These are phyloP conservation scores for Mycena chlorophos DNA, from an alignment of 768 basidiomycete genomes.

Conservation along the genomic window DNA sequence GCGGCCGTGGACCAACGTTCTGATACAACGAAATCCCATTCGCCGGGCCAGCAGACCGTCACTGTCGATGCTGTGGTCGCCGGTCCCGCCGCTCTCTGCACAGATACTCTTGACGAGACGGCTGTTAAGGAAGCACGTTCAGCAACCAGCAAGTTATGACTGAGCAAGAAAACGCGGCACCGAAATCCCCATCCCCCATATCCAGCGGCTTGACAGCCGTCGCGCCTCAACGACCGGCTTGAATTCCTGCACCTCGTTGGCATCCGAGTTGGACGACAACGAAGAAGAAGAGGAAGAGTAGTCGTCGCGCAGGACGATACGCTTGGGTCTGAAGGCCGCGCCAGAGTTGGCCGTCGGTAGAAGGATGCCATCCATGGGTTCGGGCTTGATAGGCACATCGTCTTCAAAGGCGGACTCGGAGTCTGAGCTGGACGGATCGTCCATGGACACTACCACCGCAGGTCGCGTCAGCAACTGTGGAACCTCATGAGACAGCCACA, in stretches of 20 bases:
- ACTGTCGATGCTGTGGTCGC: conserved; percentile 44
- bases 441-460: background rate
- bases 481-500: too few species aligned
- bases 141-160: background rate
- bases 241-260: conserved; percentile 40
- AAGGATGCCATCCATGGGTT: conserved; percentile 14
- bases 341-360: background rate
- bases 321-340: background rate
- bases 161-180: conserved; percentile 34
- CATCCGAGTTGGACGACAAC: conserved; percentile 6
- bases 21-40: conserved; percentile 76
- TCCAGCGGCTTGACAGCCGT: conserved; percentile 26
- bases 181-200: conserved; percentile 60
- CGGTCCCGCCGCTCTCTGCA: background rate
- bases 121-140: conserved; percentile 35
- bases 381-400: conserved; percentile 4
- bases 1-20: conserved; percentile 55
- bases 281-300: conserved; percentile 1
- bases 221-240: too few species aligned
- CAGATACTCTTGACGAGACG: conserved; percentile 71
- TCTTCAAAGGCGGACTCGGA: conserved; percentile 7
- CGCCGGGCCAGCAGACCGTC: conserved; percentile 56
- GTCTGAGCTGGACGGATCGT: background rate
- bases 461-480: too few species aligned
- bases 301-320: background rate